These are phyloP conservation scores for Candida odintsovae DNA, from an alignment of 805 yeast genomes.

Conservation along the genomic window DNA sequence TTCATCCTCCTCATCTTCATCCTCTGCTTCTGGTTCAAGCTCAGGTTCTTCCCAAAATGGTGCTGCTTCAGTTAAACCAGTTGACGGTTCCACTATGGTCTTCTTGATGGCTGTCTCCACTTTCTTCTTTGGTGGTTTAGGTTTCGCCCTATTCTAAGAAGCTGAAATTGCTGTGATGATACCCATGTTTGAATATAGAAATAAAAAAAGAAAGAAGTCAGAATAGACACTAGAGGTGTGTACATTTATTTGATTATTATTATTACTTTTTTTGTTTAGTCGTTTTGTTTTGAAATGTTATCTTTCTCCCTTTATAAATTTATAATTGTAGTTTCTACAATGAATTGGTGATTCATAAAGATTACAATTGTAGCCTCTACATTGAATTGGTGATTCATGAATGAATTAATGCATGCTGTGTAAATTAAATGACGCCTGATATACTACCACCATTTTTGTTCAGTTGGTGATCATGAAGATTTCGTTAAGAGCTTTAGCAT, in stretches of 20 bases:
- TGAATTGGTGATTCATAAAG: too few relatives aligned
- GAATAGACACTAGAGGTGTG: not conserved
- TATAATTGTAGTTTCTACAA: not conserved
- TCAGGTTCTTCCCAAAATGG: constrained; percentile 6
- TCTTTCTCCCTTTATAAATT: not conserved
- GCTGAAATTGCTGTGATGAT: not conserved
- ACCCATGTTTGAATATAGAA: not conserved
- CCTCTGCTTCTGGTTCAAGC: constrained; percentile 22
- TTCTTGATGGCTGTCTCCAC: constrained; percentile 25
- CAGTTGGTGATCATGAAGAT: constrained; percentile 77
- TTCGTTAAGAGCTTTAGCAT: constrained; percentile 82
- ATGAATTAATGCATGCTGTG: not conserved
- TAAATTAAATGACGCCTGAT: not conserved
- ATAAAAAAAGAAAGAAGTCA: not conserved
- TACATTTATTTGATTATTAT: not conserved
- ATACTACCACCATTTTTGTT: not conserved
- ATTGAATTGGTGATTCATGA: not conserved
- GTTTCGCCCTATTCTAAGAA: constrained; percentile 27
- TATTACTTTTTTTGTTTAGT: not conserved
- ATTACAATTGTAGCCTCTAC: not conserved
- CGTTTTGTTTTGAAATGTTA: not conserved
- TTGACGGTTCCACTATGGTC: constrained; percentile 10
- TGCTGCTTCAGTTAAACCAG: constrained; percentile 12
- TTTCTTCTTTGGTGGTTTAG: constrained; percentile 39
- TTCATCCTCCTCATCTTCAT: constrained; percentile 21